Evolutionary conservation across 495 filamentous ascomycete species (phyloP).

Genomic region (Lasiosphaeria miniovina): DNA sequence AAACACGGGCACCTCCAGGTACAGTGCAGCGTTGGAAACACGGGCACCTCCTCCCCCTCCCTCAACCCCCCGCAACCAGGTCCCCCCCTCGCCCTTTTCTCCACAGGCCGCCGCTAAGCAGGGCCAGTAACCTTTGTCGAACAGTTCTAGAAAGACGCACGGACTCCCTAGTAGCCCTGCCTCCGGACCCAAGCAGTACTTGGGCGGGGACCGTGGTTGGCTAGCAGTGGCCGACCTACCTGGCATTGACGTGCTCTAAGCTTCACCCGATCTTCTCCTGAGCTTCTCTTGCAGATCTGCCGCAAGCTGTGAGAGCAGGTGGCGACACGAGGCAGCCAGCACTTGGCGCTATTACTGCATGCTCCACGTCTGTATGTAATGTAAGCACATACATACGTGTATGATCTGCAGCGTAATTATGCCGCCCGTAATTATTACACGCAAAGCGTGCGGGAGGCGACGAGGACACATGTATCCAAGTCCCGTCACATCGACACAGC

Average conservation of each 20-base stretch:
- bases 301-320: constrained; percentile 7
- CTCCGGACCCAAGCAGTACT: constrained; percentile 5
- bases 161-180: constrained; percentile 17
- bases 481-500: too few species aligned
- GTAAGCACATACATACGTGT: too few species aligned
- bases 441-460: too few species aligned
- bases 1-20: constrained; percentile 5
- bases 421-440: too few species aligned
- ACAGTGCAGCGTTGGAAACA: background rate
- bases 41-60: constrained; percentile 1
- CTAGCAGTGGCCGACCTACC: background rate
- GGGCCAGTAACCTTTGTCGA: constrained; percentile 31
- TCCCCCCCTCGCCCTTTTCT: constrained; percentile 20
- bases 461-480: too few species aligned
- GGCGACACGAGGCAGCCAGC: constrained; percentile 8
- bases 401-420: too few species aligned
- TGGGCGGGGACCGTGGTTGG: constrained; percentile 9
- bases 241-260: constrained; percentile 22
- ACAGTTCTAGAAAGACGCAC: constrained; percentile 39
- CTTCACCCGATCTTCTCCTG: constrained; percentile 23
- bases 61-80: constrained; percentile 18
- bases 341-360: background rate
- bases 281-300: constrained; percentile 31
- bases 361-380: too few species aligned
- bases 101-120: constrained; percentile 25